Percentiles rank a stretch among this genome's conserved stretches.
Evolutionary conservation across 495 filamentous ascomycete species (phyloP).

Genomic region (Astrocystis sublimbata): DNA sequence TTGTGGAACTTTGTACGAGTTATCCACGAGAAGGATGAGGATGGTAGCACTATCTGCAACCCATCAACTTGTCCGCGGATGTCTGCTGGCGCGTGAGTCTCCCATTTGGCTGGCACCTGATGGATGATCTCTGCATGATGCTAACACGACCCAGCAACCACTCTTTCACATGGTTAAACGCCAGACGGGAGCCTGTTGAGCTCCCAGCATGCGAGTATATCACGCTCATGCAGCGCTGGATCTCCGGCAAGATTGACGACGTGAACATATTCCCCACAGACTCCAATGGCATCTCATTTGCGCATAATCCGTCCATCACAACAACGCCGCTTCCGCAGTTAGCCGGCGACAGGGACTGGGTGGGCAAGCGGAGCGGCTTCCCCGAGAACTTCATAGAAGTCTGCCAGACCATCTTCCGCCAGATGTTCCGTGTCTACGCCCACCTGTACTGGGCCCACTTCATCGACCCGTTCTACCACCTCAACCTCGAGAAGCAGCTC

Average conservation of each 20-base stretch:
- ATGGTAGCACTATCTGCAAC: conserved; percentile 77
- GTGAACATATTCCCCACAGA: conserved; percentile 83
- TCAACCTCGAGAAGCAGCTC: conserved; percentile 79
- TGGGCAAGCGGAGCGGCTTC: conserved; percentile 86
- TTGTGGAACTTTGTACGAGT: conserved; percentile 81
- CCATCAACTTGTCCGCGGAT: conserved; percentile 80
- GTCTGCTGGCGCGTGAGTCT: conserved; percentile 83
- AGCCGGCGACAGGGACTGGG: conserved; percentile 65
- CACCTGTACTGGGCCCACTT: conserved; percentile 88
- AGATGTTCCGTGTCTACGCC: conserved; percentile 96
- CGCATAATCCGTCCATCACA: conserved; percentile 56
- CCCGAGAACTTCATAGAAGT: conserved; percentile 82
- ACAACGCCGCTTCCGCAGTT: conserved; percentile 64
- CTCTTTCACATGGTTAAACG: conserved; percentile 89
- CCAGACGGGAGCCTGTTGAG: conserved; percentile 62
- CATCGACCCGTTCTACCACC: conserved; percentile 78
- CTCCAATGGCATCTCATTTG: conserved; percentile 54
- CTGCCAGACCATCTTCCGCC: conserved; percentile 86
- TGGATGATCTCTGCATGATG: neutral
- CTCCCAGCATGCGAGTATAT: conserved; percentile 85
- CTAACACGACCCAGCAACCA: conserved; percentile 58
- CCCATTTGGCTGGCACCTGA: neutral
- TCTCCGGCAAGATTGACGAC: conserved; percentile 87
- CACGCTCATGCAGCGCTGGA: conserved; percentile 89
- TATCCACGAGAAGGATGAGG: conserved; percentile 74